Evolutionary conservation across 2,329 filamentous ascomycete species (phyloP).

Genomic region (Helicocarpus griseus): DNA sequence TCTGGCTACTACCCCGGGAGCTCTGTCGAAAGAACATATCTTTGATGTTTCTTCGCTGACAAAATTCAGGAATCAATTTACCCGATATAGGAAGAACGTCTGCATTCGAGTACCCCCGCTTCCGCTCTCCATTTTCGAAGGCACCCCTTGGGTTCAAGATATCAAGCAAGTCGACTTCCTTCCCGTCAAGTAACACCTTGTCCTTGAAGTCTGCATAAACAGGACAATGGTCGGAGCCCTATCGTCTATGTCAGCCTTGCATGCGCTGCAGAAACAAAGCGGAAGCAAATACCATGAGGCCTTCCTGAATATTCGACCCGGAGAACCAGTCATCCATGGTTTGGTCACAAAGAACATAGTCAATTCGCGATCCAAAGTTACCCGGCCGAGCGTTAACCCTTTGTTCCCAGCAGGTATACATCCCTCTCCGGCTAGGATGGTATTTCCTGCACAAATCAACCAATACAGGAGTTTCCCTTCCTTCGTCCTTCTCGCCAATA

Average conservation of each 20-base stretch:
- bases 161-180: conserved; percentile 52
- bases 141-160: conserved; percentile 67
- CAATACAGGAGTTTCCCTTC: conserved; percentile 60
- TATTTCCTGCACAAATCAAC: conserved; percentile 78
- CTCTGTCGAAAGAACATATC: conserved; percentile 71
- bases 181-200: conserved; percentile 42
- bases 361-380: conserved; percentile 86
- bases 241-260: conserved; percentile 7
- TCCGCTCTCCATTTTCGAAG: conserved; percentile 57
- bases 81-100: conserved; percentile 67
- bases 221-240: conserved; percentile 92
- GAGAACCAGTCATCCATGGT: conserved; percentile 71
- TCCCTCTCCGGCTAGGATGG: conserved; percentile 67
- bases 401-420: conserved; percentile 98
- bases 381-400: conserved; percentile 91
- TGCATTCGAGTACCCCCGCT: conserved; percentile 56
- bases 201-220: conserved; percentile 71
- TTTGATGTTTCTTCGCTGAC: conserved; percentile 72
- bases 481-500: conserved; percentile 53
- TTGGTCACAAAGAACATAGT: conserved; percentile 79
- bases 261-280: conserved; percentile 9
- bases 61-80: conserved; percentile 77
- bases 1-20: neutral
- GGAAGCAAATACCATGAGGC: conserved; percentile 51
- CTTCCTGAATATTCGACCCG: conserved; percentile 81